These are phyloP conservation scores for Fusarium globosum DNA, from an alignment of 2,329 filamentous ascomycete genomes.

Conservation along the genomic window DNA sequence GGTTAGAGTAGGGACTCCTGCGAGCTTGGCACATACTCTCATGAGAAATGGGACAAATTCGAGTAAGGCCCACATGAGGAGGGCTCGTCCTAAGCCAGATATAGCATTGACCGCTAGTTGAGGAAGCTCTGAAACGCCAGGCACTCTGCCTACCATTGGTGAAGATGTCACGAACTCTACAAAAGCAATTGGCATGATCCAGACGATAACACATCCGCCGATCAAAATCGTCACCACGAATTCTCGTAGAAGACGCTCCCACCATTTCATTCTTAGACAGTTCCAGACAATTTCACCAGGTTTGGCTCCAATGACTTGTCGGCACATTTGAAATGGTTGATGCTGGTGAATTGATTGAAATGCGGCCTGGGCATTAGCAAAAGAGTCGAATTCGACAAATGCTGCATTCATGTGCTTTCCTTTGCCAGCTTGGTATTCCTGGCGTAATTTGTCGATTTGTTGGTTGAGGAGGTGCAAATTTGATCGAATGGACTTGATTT, in stretches of 20 bases:
- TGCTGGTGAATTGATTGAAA: background rate
- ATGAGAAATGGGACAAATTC: background rate
- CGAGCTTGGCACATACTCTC: background rate
- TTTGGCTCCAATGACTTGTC: background rate
- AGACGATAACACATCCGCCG: background rate
- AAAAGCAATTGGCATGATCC: background rate
- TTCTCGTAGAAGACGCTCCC: background rate
- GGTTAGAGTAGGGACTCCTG: background rate
- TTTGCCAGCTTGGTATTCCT: accelerated
- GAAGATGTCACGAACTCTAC: accelerated
- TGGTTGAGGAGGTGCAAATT: background rate
- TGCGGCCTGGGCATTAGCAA: background rate
- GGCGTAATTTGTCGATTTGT: accelerated
- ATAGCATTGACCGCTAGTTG: accelerated
- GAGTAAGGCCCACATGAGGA: accelerated
- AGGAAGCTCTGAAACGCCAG: background rate
- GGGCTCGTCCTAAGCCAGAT: background rate
- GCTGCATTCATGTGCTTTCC: background rate
- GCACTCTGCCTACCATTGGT: accelerated
- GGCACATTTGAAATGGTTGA: background rate
- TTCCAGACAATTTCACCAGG: background rate
- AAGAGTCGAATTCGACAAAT: accelerated
- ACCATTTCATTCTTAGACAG: background rate
- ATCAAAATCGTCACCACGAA: accelerated
- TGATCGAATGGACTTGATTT: accelerated